These are phyloP conservation scores for Fusarium anguioides DNA, from an alignment of 2,329 filamentous ascomycete species.

Conservation along the genomic window DNA sequence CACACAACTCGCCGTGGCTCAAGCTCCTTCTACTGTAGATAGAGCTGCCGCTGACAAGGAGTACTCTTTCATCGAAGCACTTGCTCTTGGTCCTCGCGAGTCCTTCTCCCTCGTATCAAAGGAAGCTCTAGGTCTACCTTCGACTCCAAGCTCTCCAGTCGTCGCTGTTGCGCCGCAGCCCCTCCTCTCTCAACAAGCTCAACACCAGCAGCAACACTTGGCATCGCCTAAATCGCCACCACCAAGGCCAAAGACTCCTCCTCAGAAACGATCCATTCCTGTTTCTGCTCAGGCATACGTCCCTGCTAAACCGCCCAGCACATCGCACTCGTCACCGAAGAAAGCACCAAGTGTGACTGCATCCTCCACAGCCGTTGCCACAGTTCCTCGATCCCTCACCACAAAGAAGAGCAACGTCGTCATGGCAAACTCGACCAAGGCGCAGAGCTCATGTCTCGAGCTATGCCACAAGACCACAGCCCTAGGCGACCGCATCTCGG, in stretches of 20 bases:
- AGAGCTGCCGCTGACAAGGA: conserved; percentile 43
- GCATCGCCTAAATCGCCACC: too few species aligned
- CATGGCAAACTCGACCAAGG: conserved; percentile 44
- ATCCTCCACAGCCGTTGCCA: neutral
- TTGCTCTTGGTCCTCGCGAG: conserved; percentile 44
- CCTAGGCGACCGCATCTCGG: conserved; percentile 71
- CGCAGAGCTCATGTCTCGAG: conserved; percentile 50
- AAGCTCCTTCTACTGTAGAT: conserved; percentile 18
- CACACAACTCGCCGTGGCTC: conserved; percentile 36
- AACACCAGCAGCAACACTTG: too few species aligned
- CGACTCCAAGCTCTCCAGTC: conserved; percentile 20
- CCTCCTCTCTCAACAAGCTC: neutral
- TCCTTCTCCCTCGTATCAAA: conserved; percentile 44
- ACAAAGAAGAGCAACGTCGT: conserved; percentile 36
- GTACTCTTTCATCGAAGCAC: conserved; percentile 49
- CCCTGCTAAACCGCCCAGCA: conserved; percentile 1
- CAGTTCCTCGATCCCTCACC: conserved; percentile 30
- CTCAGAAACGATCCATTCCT: conserved; percentile 2
- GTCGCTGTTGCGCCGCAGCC: neutral
- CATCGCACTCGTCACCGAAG: neutral
- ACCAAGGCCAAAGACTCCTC: conserved; percentile 30
- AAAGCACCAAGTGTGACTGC: neutral
- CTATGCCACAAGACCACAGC: conserved; percentile 69
- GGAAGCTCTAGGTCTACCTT: conserved; percentile 43
- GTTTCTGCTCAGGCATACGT: conserved; percentile 9